Percentiles rank a stretch among this genome's conserved stretches.
Evolutionary conservation across 305 asterid species (phyloP).

Genomic region (Solanum hybrid): DNA sequence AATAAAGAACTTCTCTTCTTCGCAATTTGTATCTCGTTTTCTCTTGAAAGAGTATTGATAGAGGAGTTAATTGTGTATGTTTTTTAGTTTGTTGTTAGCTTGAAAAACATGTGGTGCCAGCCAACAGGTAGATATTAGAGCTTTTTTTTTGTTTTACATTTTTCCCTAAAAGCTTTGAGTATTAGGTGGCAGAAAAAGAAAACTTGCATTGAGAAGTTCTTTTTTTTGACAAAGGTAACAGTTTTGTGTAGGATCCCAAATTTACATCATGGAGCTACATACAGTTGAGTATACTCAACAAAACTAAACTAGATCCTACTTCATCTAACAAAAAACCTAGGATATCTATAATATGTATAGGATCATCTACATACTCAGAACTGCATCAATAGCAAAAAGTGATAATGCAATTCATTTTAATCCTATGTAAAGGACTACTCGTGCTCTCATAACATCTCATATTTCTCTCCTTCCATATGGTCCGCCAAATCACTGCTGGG

Average conservation of each 20-base stretch:
- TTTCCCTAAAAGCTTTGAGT: not conserved
- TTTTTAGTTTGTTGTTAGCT: not conserved
- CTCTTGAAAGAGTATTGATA: not conserved
- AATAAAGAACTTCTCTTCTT: not conserved
- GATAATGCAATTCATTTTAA: not conserved
- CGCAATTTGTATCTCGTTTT: not conserved
- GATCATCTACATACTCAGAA: not conserved
- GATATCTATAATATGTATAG: not conserved
- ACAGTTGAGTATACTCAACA: not conserved
- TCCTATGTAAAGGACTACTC: not conserved
- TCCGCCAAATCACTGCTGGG: not conserved
- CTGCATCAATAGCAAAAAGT: not conserved
- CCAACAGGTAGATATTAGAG: not conserved
- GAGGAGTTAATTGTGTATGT: not conserved
- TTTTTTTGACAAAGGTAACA: not conserved
- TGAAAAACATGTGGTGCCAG: not conserved
- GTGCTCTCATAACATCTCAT: not conserved
- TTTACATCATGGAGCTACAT: not conserved
- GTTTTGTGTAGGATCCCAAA: not conserved
- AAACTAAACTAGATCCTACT: not conserved
- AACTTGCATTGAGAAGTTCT: not conserved
- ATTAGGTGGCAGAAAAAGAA: not conserved
- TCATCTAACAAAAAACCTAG: not conserved
- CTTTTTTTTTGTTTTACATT: not conserved
- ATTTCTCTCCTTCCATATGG: not conserved